Evolutionary conservation across 176 grass and related monocot species (phyloP).

Genomic region (Musa troglodytarum): DNA sequence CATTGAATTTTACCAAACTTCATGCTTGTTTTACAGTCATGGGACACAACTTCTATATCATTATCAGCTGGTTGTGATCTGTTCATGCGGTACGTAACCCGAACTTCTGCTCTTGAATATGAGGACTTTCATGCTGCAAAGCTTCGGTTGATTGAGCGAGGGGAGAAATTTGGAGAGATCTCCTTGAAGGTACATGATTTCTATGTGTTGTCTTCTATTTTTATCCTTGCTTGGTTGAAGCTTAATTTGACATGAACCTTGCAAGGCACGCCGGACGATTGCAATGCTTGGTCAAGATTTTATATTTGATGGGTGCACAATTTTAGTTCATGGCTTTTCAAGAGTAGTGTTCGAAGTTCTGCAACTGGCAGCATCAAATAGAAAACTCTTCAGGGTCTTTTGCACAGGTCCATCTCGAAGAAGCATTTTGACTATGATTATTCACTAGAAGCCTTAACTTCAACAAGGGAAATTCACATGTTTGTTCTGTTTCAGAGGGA

Average conservation of each 20-base stretch:
- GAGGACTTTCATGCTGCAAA: conserved; percentile 94
- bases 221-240: conserved; percentile 3
- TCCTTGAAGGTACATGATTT: conserved; percentile 64
- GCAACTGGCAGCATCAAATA: conserved; percentile 76
- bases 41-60: conserved; percentile 90
- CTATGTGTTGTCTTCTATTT: neutral
- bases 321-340: conserved; percentile 87
- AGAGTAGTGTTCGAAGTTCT: conserved; percentile 90
- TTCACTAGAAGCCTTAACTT: conserved; percentile 1
- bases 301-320: conserved; percentile 78
- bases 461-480: neutral
- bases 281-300: conserved; percentile 97
- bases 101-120: conserved; percentile 86
- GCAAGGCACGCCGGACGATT: conserved; percentile 87
- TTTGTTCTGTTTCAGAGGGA: conserved; percentile 62
- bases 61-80: conserved; percentile 86
- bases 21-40: conserved; percentile 49
- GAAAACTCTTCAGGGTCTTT: conserved; percentile 72
- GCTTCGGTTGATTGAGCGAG: conserved; percentile 81
- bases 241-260: conserved; percentile 5
- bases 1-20: neutral
- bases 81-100: conserved; percentile 94
- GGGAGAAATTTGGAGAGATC: conserved; percentile 97
- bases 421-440: neutral
- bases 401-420: conserved; percentile 59